Evolutionary conservation across 1,284 basidiomycete species (phyloP).

Genomic region (Coniferiporia weirii): DNA sequence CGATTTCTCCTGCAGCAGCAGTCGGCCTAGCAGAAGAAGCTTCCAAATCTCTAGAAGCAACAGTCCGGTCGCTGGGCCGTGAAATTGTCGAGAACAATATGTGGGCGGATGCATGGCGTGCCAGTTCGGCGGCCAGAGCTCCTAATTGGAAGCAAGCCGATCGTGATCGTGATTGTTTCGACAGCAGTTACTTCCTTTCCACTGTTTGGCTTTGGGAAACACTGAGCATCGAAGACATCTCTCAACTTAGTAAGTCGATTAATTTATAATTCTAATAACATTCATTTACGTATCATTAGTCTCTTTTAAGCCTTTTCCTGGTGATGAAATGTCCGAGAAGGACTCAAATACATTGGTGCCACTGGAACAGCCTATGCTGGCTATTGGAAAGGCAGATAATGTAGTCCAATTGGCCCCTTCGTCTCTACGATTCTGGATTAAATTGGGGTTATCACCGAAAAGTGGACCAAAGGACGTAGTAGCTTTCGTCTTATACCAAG

Average conservation of each 20-base stretch:
- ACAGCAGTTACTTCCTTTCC: not conserved
- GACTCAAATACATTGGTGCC: slow-evolving; percentile 27
- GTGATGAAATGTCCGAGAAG: slow-evolving; percentile 13
- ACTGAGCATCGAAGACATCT: slow-evolving; percentile 1
- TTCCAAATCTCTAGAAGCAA: slow-evolving; percentile 58
- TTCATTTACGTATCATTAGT: not conserved
- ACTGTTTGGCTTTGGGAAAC: not conserved
- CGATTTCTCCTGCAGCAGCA: slow-evolving; percentile 68
- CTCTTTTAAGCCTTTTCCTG: slow-evolving; percentile 5
- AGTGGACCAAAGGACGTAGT: slow-evolving; percentile 64
- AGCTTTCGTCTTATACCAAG: slow-evolving; percentile 66
- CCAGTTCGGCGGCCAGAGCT: slow-evolving; percentile 29
- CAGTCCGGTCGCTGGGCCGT: slow-evolving; percentile 50
- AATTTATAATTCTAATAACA: slow-evolving; percentile 32
- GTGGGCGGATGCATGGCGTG: slow-evolving; percentile 64
- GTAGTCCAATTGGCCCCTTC: slow-evolving; percentile 61
- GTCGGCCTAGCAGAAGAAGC: slow-evolving; percentile 56
- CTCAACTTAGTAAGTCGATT: slow-evolving; percentile 1
- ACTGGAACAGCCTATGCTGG: slow-evolving; percentile 52
- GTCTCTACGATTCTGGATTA: slow-evolving; percentile 77
- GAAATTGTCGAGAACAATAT: slow-evolving; percentile 65
- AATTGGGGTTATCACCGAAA: slow-evolving; percentile 66
- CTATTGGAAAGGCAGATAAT: slow-evolving; percentile 56
- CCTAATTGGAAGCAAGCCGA: not conserved
- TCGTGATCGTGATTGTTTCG: not conserved